Base-by-base conservation (phyloP, 805 yeast species). In the Pichia kluyveri region DNA sequence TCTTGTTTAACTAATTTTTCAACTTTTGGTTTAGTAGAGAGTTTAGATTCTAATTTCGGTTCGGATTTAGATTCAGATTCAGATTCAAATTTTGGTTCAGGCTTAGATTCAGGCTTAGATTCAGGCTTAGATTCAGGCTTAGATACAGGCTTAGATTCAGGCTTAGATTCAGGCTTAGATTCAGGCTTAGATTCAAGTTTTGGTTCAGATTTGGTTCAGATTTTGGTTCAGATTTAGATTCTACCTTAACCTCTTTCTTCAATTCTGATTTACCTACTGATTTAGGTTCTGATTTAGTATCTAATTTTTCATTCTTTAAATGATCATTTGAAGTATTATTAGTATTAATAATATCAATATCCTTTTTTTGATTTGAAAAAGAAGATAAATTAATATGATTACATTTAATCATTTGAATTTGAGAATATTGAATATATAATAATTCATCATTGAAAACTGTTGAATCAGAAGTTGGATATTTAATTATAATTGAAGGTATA, bases 401-500 rank as follows among this genome's bases (percentile, higher is more conserved):
- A 27, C 54, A 17, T 47, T 34, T 10, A 47, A 53, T 32, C 54
- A 48, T 38, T 26, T 38, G 30, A 39, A 45, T 42, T 26, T 38
- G 6, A 12, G 41, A 47, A 17, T 76, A 69, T 43, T 68, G 63
- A 45, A 80, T 67, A 31, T 77, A 63, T 51, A 80, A 40, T 12
- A 53, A 59, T n/a, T 67, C 71, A 15, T 59, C 57, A 9, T 61
- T 59, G 27, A 61, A 66, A 12, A 63, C 69, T 8, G 64, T 63
- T n/a, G 67, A 58, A 38, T 38, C 47, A 68, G 55, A 57, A 69
- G 59, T 67, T 43, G 91, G 84, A 48, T 61, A 69, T 51, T 71
- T 69, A 49, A 85, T 65, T 4, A 78, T 75, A 15, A 83, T 71
- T 14, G 83, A 80, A 39, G 83, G 59, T 6, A 42, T 49, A 4